phyloP scores from a whole-genome alignment of 192 early-diverging fungal genomes.

The Coemansia sp. region DNA sequence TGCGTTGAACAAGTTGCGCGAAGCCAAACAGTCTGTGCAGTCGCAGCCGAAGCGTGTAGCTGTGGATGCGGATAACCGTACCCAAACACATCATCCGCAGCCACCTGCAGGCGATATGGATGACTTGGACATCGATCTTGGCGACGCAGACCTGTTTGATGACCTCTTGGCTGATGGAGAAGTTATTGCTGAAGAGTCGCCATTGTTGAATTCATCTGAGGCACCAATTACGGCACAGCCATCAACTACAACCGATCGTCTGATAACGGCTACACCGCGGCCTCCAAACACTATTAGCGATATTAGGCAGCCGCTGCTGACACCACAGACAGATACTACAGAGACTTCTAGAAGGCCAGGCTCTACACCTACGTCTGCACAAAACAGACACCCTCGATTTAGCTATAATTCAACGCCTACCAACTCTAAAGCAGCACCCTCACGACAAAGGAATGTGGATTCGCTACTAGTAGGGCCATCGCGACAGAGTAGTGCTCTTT shows the following conservation, averaged over 20 bases:
- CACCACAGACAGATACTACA: background rate
- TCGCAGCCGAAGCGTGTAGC: slow-evolving; percentile 26
- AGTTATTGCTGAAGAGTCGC: background rate
- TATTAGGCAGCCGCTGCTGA: background rate
- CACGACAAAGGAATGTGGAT: background rate
- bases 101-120: slow-evolving; percentile 7
- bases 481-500: slow-evolving; percentile 5
- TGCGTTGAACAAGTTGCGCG: slow-evolving; percentile 39
- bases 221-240: background rate
- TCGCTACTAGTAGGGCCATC: background rate
- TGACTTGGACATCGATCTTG: slow-evolving; percentile 26
- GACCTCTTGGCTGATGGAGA: slow-evolving; percentile 11
- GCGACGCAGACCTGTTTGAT: slow-evolving; percentile 26
- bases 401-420: background rate
- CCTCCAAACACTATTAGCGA: background rate
- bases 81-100: background rate
- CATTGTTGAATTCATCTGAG: background rate
- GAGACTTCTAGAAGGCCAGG: background rate
- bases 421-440: background rate
- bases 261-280: background rate
- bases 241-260: background rate
- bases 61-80: slow-evolving; percentile 4
- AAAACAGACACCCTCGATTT: background rate
- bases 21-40: slow-evolving; percentile 18
- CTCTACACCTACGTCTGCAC: background rate